These are phyloP conservation scores for Stephanodiscus minutulus DNA, from an alignment of 108 stramenopile species.

Conservation along the genomic window DNA sequence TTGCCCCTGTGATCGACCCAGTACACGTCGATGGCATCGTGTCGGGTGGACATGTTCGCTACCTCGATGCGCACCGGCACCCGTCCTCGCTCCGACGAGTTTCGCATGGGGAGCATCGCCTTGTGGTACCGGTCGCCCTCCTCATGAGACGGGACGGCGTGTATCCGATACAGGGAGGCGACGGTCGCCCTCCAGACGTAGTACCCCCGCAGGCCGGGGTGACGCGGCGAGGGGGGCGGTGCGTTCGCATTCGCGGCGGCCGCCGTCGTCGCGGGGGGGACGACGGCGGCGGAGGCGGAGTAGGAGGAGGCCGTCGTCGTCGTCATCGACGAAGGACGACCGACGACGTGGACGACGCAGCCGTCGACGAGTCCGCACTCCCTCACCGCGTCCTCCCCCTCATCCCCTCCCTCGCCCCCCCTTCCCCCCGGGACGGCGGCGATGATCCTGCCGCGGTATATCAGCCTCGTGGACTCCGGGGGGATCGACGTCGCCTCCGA, in stretches of 20 bases:
- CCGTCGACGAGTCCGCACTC: no score
- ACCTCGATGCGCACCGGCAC: constrained; percentile 59
- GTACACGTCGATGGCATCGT: constrained; percentile 53
- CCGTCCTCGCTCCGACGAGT: constrained; percentile 62
- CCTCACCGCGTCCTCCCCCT: no score
- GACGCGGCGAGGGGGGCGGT: no score
- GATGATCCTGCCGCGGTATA: constrained; percentile 85
- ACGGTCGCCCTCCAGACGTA: constrained; percentile 63
- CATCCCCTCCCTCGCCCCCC: no score
- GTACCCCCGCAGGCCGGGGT: constrained; percentile 68
- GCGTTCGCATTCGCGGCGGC: no score
- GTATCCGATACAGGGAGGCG: constrained; percentile 71
- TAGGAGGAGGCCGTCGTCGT: no score
- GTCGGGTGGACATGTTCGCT: constrained; percentile 45
- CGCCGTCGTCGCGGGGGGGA: neutral
- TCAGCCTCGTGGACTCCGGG: constrained; percentile 56
- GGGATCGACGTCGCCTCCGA: constrained; percentile 75
- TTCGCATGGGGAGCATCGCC: constrained; percentile 69
- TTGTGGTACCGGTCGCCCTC: constrained; percentile 41
- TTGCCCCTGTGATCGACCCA: constrained; percentile 77
- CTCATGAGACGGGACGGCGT: constrained; percentile 41
- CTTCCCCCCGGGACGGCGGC: no score
- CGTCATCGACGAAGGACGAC: no score
- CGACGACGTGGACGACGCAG: no score
- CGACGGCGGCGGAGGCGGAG: neutral